Evolutionary conservation across 2,329 filamentous ascomycete species (phyloP).

Genomic region (Colletotrichum sojae): DNA sequence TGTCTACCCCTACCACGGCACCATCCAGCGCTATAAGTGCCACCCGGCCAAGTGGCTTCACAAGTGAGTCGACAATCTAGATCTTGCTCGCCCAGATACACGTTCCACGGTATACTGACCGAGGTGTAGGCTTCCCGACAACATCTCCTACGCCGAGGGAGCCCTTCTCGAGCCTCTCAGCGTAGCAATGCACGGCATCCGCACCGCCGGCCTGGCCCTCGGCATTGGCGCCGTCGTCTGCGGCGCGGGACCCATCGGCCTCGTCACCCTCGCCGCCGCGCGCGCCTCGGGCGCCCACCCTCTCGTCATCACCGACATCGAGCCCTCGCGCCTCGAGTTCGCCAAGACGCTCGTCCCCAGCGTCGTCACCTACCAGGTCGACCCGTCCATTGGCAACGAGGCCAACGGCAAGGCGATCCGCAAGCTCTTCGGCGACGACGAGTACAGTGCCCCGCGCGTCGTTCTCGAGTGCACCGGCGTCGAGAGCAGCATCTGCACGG

Average conservation of each 20-base stretch:
- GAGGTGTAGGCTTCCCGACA: slow-evolving; percentile 62
- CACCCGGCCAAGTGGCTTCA: slow-evolving; percentile 74
- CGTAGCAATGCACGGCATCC: slow-evolving; percentile 74
- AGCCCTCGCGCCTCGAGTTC: slow-evolving; percentile 68
- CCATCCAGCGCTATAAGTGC: slow-evolving; percentile 72
- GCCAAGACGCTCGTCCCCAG: slow-evolving; percentile 70
- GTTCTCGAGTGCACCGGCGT: slow-evolving; percentile 78
- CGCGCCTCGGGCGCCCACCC: slow-evolving; percentile 75
- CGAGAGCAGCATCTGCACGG: slow-evolving; percentile 73
- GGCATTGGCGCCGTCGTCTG: slow-evolving; percentile 71
- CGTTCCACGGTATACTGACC: slow-evolving; percentile 14
- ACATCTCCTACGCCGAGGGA: slow-evolving; percentile 69
- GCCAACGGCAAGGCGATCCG: slow-evolving; percentile 67
- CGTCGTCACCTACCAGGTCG: slow-evolving; percentile 68
- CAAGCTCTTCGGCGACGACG: slow-evolving; percentile 65
- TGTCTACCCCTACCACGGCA: slow-evolving; percentile 73
- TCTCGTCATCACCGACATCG: slow-evolving; percentile 75
- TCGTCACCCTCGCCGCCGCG: slow-evolving; percentile 70
- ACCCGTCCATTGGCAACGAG: slow-evolving; percentile 59
- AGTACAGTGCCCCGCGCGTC: slow-evolving; percentile 70
- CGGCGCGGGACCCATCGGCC: slow-evolving; percentile 75
- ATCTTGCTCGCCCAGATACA: not conserved
- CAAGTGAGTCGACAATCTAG: slow-evolving; percentile 50
- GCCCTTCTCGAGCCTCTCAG: slow-evolving; percentile 76
- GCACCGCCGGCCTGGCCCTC: slow-evolving; percentile 65